Evolutionary conservation across 768 basidiomycete species (phyloP), one percentile per base, ranked within the genome.

Genomic region (Leccinellum albellum): DNA sequence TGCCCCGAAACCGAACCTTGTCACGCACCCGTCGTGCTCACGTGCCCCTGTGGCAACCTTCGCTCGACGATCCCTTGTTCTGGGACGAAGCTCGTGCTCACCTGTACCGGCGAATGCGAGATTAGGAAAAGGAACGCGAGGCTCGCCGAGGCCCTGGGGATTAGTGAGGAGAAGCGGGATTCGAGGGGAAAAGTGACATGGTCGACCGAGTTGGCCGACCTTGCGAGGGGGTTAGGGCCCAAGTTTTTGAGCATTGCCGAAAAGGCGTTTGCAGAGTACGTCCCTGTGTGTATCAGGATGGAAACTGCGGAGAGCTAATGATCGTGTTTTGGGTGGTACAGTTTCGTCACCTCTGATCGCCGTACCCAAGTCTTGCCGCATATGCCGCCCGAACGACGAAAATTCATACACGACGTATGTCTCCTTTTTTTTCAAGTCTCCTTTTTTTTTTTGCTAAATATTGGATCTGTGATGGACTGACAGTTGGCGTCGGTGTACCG

Each of bases 141-240:
- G 33, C 73, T 99, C 8, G 97, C 97, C 1, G 93, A 94, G 37
- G 97, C 97, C 2, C 73, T 99, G 5, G 94, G 95, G 0, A 96
- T 98, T 65, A 86, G 75, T 37, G 71, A 80, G 15, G 79, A 84
- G 45, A 73, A 69, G 7, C 74, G 77, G 17, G 80, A 76, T 4
- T 12, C 37, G 8, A 17, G 71, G 73, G 59, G 65, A 57, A 72
- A 73, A 50, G 80, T 79, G 50, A 76, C 73, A 4, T 96, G 90
- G 69, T 70, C 73, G 21, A 79, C 85, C 3, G 89, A 91, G 44
- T 65, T 95, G 21, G 70, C 84, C 2, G 72, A 68, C 2, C 87
- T 87, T 65, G 89, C 82, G 17, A 77, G 76, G 44, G 78, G 26
- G 7, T 23, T 63, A 15, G 66, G 75, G 1, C 85, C 67, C 0